Percentiles rank a stretch among this genome's conserved stretches.
phyloP scores from a whole-genome alignment of 2,329 filamentous ascomycete species.

The Chaetomium sp. region DNA sequence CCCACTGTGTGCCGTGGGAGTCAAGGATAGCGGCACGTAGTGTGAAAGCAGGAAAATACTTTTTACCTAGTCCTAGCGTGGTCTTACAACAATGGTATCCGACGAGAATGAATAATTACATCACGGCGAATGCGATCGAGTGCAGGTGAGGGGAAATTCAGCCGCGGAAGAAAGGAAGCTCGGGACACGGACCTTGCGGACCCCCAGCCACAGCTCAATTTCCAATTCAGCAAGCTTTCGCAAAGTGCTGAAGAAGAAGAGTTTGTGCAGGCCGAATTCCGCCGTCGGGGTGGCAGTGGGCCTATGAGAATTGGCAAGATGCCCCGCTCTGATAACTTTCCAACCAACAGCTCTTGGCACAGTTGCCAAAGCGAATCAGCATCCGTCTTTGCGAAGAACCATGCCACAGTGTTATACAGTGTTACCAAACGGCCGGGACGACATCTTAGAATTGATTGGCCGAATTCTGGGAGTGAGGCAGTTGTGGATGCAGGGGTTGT shows the following conservation, averaged over 20 bases:
- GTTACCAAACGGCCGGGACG: not conserved
- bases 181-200: no score
- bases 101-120: no score
- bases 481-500: not conserved
- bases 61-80: no score
- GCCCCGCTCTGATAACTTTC: not conserved
- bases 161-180: no score
- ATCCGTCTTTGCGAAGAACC: not conserved
- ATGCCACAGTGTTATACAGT: not conserved
- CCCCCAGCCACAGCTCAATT: no score
- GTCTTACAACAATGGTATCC: no score
- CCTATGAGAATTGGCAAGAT: not conserved
- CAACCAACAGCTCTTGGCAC: slow-evolving; percentile 8
- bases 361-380: not conserved
- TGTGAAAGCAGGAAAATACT: no score
- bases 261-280: not conserved
- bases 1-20: no score
- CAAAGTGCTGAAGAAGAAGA: not conserved
- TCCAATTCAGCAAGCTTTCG: no score
- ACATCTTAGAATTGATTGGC: not conserved
- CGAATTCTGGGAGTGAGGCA: not conserved
- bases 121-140: no score
- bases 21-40: no score
- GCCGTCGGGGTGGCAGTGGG: not conserved
- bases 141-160: no score